phyloP scores from a whole-genome alignment of 805 yeast species.

The Teunomyces atbi region DNA sequence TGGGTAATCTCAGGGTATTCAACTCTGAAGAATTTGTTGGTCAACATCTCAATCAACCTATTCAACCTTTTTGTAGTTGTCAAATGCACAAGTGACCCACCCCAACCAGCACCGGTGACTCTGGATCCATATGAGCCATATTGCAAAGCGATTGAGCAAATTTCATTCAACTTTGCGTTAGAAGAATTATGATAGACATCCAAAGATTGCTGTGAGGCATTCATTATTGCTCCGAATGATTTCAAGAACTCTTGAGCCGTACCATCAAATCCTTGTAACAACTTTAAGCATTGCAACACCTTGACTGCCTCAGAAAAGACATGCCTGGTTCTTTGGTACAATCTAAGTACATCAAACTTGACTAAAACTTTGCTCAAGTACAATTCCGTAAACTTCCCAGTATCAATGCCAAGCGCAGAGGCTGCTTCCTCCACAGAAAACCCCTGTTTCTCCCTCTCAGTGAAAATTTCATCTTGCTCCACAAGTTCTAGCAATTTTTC shows the following conservation, averaged over 20 bases:
- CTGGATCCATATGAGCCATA: constrained; percentile 67
- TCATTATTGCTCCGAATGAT: constrained; percentile 55
- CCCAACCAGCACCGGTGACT: constrained; percentile 81
- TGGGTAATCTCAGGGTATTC: constrained; percentile 49
- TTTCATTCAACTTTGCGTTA: constrained; percentile 49
- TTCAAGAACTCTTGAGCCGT: constrained; percentile 29
- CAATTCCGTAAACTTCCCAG: constrained; percentile 40
- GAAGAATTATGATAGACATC: constrained; percentile 52
- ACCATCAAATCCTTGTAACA: constrained; percentile 25
- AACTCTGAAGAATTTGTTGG: constrained; percentile 48
- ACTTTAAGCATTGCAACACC: constrained; percentile 49
- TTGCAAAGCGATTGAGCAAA: constrained; percentile 51
- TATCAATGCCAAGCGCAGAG: constrained; percentile 37
- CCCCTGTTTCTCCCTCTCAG: constrained; percentile 39
- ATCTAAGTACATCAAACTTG: constrained; percentile 51
- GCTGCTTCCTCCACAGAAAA: constrained; percentile 52
- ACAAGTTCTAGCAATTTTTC: constrained; percentile 41
- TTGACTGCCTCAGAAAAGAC: constrained; percentile 61
- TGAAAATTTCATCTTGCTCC: constrained; percentile 36
- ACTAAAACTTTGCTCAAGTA: constrained; percentile 57
- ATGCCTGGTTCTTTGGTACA: constrained; percentile 59
- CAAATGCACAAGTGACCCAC: constrained; percentile 70
- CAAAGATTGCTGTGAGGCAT: constrained; percentile 57
- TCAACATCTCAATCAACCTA: constrained; percentile 41
- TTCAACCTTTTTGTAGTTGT: constrained; percentile 44